These are phyloP conservation scores for Sugiyamaella qingdaonensis DNA, from an alignment of 805 yeast genomes.

Conservation along the genomic window DNA sequence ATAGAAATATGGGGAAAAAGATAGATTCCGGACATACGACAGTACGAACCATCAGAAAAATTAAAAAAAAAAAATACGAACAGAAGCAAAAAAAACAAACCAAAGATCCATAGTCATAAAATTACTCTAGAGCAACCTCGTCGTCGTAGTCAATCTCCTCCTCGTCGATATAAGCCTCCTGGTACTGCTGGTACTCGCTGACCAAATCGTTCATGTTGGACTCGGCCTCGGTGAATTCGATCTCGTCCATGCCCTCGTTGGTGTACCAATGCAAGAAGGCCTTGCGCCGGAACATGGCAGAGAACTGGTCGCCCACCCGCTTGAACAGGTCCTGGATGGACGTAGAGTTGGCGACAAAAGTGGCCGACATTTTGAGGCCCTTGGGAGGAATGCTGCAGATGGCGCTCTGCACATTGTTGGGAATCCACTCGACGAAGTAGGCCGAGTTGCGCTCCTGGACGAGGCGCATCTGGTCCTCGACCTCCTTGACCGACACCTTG, in stretches of 20 bases:
- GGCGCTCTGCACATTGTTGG: constrained; percentile 91
- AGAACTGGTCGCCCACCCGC: constrained; percentile 85
- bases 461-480: constrained; percentile 86
- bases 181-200: constrained; percentile 88
- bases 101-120: neutral
- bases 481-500: constrained; percentile 86
- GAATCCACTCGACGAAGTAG: constrained; percentile 93
- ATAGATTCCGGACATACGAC: no score
- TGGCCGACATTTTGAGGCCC: constrained; percentile 83
- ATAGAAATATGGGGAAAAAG: no score
- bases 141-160: constrained; percentile 63
- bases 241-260: constrained; percentile 93
- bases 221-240: constrained; percentile 92
- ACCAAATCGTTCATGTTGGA: constrained; percentile 86
- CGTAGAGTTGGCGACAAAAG: constrained; percentile 90
- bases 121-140: constrained; percentile 12
- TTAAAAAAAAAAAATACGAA: neutral
- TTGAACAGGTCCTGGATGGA: constrained; percentile 87
- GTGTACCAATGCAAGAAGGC: constrained; percentile 97
- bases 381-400: constrained; percentile 88
- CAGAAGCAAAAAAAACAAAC: neutral
- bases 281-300: constrained; percentile 88
- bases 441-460: constrained; percentile 77
- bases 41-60: neutral
- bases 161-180: constrained; percentile 71